These are phyloP conservation scores for Jaminaea rosea DNA, from an alignment of 1,284 basidiomycete species.

Conservation along the genomic window DNA sequence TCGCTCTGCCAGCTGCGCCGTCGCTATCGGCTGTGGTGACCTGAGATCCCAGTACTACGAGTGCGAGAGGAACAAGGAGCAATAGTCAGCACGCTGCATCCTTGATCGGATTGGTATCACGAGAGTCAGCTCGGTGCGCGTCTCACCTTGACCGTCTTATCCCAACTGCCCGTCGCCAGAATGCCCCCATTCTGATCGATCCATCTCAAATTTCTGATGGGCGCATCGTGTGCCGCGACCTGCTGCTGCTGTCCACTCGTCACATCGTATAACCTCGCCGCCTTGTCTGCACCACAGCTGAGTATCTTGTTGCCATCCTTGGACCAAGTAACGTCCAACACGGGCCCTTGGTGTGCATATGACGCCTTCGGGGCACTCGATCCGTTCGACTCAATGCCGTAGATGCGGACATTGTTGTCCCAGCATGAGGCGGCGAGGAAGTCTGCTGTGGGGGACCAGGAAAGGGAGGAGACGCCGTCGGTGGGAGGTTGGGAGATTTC, in stretches of 20 bases:
- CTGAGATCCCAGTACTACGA: conserved; percentile 83
- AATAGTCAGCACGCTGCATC: not conserved
- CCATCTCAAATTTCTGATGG: conserved; percentile 68
- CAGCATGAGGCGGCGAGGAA: conserved; percentile 49
- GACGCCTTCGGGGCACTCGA: conserved; percentile 66
- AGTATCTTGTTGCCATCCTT: conserved; percentile 72
- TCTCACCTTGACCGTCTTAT: conserved; percentile 73
- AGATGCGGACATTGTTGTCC: conserved; percentile 53
- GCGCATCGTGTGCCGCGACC: conserved; percentile 74
- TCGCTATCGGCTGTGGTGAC: conserved; percentile 62
- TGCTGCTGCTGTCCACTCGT: conserved; percentile 57
- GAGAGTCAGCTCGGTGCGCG: not conserved
- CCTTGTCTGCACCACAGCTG: conserved; percentile 78
- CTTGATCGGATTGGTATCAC: too few relatives aligned
- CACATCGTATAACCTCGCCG: conserved; percentile 70
- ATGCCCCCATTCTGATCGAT: conserved; percentile 63
- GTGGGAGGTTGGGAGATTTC: conserved; percentile 56
- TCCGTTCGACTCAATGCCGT: conserved; percentile 53
- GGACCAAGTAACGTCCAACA: conserved; percentile 73
- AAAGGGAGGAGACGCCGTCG: conserved; percentile 45
- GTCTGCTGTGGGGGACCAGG: conserved; percentile 48
- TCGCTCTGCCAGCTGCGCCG: conserved; percentile 72
- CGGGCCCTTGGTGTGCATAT: conserved; percentile 73
- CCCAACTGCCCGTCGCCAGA: conserved; percentile 80
- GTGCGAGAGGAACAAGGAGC: not conserved